These are phyloP conservation scores for Dactylonectria estremocensis DNA, from an alignment of 2,329 filamentous ascomycete species.

Conservation along the genomic window DNA sequence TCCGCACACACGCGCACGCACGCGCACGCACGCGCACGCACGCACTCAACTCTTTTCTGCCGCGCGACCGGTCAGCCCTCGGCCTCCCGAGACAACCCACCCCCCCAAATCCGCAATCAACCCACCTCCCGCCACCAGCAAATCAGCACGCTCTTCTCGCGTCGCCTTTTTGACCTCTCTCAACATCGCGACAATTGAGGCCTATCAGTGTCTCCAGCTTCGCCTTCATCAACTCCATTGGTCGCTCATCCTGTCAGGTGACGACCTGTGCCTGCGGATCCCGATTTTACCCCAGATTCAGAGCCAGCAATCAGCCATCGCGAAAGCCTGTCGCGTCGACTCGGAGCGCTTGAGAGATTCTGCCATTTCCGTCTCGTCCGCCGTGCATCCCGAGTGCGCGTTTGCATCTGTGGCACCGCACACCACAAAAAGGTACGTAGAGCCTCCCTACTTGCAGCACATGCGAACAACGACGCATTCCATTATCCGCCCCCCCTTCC, in stretches of 20 bases:
- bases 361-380: constrained; percentile 29
- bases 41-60: constrained; percentile 33
- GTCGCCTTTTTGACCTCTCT: constrained; percentile 52
- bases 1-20: background rate
- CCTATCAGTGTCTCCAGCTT: constrained; percentile 68
- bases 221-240: constrained; percentile 63
- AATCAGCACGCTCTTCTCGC: constrained; percentile 65
- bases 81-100: constrained; percentile 49
- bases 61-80: constrained; percentile 46
- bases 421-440: constrained; percentile 48
- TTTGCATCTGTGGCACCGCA: constrained; percentile 34
- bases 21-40: constrained; percentile 17
- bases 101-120: constrained; percentile 44
- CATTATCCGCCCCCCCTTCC: constrained; percentile 9
- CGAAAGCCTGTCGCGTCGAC: constrained; percentile 37
- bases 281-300: constrained; percentile 47
- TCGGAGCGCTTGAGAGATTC: constrained; percentile 38
- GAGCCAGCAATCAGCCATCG: constrained; percentile 43
- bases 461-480: constrained; percentile 22
- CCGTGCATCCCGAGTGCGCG: constrained; percentile 39
- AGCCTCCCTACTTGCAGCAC: constrained; percentile 27
- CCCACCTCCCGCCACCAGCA: constrained; percentile 56
- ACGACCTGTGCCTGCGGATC: constrained; percentile 58
- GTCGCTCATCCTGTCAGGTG: constrained; percentile 66
- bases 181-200: constrained; percentile 59